Conservation (phyloP, 1,284 basidiomycete genomes). For the Puccinia polysora region DNA sequence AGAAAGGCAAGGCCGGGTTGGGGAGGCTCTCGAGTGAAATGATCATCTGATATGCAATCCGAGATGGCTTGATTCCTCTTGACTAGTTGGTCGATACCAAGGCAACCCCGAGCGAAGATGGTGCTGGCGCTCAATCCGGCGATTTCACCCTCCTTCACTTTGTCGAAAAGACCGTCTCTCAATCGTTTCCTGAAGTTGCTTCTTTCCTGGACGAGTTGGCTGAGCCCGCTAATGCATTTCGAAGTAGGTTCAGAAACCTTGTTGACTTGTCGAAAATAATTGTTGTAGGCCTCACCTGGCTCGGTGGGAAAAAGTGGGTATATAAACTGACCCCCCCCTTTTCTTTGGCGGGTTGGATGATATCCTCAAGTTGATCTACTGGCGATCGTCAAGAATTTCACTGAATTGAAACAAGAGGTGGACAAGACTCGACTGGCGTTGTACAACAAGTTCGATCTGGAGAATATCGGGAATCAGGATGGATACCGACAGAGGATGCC, state of each 20-base stretch:
- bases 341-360: conserved; percentile 25
- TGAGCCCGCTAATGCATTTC: conserved; percentile 85
- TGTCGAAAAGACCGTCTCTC: conserved; percentile 79
- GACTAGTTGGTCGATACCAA: conserved; percentile 92
- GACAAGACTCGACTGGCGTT: conserved; percentile 72
- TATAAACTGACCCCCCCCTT: conserved; percentile 47
- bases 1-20: no score
- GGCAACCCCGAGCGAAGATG: conserved; percentile 56
- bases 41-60: neutral
- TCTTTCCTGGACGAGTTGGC: conserved; percentile 81
- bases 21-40: no score
- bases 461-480: conserved; percentile 61
- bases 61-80: neutral
- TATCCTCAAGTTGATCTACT: conserved; percentile 57
- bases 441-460: conserved; percentile 64
- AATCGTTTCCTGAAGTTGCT: conserved; percentile 82
- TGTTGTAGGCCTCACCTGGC: no score
- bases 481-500: conserved; percentile 83
- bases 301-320: neutral
- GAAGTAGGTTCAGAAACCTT: conserved; percentile 62
- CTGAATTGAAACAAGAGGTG: conserved; percentile 71
- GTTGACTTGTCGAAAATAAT: neutral
- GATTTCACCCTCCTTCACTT: conserved; percentile 92
- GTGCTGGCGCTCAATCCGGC: conserved; percentile 58
- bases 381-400: conserved; percentile 69